Base-by-base conservation (phyloP, 2,329 filamentous ascomycete genomes). In the Cercospora beticola region DNA sequence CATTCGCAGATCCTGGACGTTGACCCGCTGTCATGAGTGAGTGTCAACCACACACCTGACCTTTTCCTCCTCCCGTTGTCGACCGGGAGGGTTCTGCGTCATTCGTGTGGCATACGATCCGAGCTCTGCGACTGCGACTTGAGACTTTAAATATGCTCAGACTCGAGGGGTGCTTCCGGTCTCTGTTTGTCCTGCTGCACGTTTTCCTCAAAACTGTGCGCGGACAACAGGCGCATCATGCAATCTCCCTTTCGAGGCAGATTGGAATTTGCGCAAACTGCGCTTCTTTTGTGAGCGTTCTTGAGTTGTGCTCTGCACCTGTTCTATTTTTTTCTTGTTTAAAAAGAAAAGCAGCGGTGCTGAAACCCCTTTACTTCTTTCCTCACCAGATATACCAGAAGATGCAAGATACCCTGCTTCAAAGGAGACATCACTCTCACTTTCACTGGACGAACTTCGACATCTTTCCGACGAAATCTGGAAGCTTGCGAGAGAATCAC, bases 11-110 rank as follows among this genome's bases (percentile, higher is more conserved):
- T 73, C 78, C 78, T 74, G 71, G 68, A 72, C 79, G 78, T 77
- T 80, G 81, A 79, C 72, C 74, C 74, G 75, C 70, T 70, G 75
- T 77, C 78, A 76, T 77, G 74, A 74, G 72, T 72, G 70, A 70
- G 73, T 75, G 76, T 81, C 76, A 75, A 72, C 76, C 74, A 71
- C 69, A 69, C 75, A 73, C 71, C 75, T 83, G 82, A 84, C 82
- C 82, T 82, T 83, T 80, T 75, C 79, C 73, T 33, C 76, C 76
- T 66, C 68, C 72, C 71, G 74, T 71, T 67, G 75, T 70, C 75
- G 74, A 73, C 77, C 76, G 78, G 79, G 72, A 72, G 74, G 56
- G 70, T 71, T 80, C 79, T 82, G 81, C 80, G 81, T 82, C 78
- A 78, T 71, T 73, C 71, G 74, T 68, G 69, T 70, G 76, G 74